phyloP scores from a whole-genome alignment of 768 basidiomycete species.

The Tylopilus sp. region DNA sequence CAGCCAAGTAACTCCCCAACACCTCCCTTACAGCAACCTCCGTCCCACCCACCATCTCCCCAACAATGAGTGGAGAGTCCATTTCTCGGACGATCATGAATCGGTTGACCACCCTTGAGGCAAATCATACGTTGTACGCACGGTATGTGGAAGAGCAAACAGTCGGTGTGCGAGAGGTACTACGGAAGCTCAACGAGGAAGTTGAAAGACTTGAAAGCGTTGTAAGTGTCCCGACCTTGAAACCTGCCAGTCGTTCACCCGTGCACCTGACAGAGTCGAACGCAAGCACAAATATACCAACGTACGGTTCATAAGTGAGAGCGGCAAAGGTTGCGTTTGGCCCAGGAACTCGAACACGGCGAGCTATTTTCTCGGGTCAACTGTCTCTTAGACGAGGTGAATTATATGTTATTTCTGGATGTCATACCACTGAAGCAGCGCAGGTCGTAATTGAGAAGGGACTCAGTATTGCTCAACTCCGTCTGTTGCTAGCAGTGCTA shows the following conservation, averaged over 20 bases:
- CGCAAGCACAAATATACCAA: slow-evolving; percentile 65
- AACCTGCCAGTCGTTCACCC: not conserved
- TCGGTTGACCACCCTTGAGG: slow-evolving; percentile 78
- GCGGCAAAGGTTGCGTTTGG: slow-evolving; percentile 56
- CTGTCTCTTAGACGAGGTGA: slow-evolving; percentile 77
- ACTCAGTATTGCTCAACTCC: slow-evolving; percentile 83
- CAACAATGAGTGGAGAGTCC: slow-evolving; percentile 64
- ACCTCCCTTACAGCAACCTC: slow-evolving; percentile 1
- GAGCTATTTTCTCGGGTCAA: slow-evolving; percentile 70
- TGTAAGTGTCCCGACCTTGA: slow-evolving; percentile 41
- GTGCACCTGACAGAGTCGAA: slow-evolving; percentile 52
- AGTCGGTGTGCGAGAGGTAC: slow-evolving; percentile 64
- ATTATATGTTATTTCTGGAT: not conserved
- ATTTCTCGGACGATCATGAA: slow-evolving; percentile 98
- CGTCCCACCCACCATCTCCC: slow-evolving; percentile 2
- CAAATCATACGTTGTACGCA: slow-evolving; percentile 80
- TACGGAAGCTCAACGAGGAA: slow-evolving; percentile 73
- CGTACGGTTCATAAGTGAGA: slow-evolving; percentile 68
- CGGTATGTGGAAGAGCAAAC: slow-evolving; percentile 91
- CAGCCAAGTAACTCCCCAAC: slow-evolving; percentile 4
- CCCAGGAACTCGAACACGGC: slow-evolving; percentile 69
- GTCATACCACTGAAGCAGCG: not conserved
- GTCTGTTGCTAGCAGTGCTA: slow-evolving; percentile 76
- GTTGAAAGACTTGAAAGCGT: slow-evolving; percentile 74
- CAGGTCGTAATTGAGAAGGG: slow-evolving; percentile 88